phyloP scores from a whole-genome alignment of 1,139 yeast species.

The Starmera stellimalicola region DNA sequence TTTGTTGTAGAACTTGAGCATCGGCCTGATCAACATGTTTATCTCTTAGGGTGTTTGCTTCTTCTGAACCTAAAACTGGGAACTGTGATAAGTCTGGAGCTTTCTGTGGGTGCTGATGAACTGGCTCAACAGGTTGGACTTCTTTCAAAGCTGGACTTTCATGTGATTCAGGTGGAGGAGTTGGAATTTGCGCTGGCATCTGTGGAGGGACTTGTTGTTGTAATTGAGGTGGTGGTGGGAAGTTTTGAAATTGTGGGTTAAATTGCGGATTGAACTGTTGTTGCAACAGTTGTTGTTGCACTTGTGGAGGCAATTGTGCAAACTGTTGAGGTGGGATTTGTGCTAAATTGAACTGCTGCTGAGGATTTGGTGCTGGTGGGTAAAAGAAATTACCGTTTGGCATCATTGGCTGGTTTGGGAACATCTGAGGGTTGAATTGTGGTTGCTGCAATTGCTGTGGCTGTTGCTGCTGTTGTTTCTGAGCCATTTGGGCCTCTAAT shows the following conservation, averaged over 20 bases:
- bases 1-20: conserved; percentile 9
- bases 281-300: conserved; percentile 17
- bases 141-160: conserved; percentile 7
- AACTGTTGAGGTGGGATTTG: conserved; percentile 20
- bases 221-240: conserved; percentile 7
- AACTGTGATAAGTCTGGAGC: conserved; percentile 37
- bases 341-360: conserved; percentile 23
- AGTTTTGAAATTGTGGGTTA: conserved; percentile 5
- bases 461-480: conserved; percentile 22
- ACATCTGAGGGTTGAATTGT: conserved; percentile 13
- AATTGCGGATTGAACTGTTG: conserved; percentile 6
- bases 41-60: conserved; percentile 11
- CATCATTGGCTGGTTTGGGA: conserved; percentile 2
- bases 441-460: conserved; percentile 15
- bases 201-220: conserved; percentile 12
- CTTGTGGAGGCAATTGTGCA: conserved; percentile 23
- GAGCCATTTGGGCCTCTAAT: conserved; percentile 62
- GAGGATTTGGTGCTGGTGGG: conserved; percentile 19
- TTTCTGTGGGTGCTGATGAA: conserved; percentile 4
- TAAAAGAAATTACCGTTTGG: conserved; percentile 12
- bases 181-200: conserved; percentile 12
- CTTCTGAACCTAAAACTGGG: conserved; percentile 43
- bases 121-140: conserved; percentile 1
- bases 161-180: conserved; percentile 14
- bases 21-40: conserved; percentile 5